These are phyloP conservation scores for Chimonanthus praecox DNA, from an alignment of 164 flowering plant species.

Conservation along the genomic window DNA sequence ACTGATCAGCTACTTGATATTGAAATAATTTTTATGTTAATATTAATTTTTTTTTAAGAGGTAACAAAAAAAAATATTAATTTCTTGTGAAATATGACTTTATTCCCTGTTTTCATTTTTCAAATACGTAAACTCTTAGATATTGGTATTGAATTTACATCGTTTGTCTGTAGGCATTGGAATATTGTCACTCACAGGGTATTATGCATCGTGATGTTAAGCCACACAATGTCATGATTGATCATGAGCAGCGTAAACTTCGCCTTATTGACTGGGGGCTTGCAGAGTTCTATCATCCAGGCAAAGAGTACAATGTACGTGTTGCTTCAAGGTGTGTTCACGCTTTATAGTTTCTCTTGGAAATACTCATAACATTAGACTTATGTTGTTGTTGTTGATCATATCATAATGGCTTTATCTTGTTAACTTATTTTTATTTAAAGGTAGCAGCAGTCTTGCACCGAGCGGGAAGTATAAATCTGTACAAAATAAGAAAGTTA, in stretches of 20 bases:
- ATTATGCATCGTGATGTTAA: slow-evolving; percentile 99
- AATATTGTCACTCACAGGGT: slow-evolving; percentile 95
- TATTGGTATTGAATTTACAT: not conserved
- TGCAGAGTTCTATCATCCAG: slow-evolving; percentile 98
- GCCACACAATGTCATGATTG: slow-evolving; percentile 99
- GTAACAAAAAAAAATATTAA: too few relatives aligned
- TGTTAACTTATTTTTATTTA: too few relatives aligned
- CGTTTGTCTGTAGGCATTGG: slow-evolving; percentile 67
- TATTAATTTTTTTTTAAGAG: too few relatives aligned
- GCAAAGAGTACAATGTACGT: slow-evolving; percentile 95
- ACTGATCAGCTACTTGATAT: too few relatives aligned
- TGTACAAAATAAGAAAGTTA: too few relatives aligned
- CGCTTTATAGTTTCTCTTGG: not conserved
- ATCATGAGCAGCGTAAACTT: slow-evolving; percentile 95
- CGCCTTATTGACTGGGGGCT: slow-evolving; percentile 99
- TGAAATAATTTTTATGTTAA: too few relatives aligned
- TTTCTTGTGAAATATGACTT: not conserved
- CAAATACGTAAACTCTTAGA: not conserved
- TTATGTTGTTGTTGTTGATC: not conserved
- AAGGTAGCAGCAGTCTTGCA: too few relatives aligned
- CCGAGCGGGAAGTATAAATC: too few relatives aligned
- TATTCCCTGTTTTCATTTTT: slow-evolving; percentile 1
- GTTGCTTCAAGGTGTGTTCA: slow-evolving; percentile 89
- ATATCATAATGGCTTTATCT: too few relatives aligned
- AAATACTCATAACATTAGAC: not conserved